phyloP scores from a whole-genome alignment of 2,329 filamentous ascomycete genomes.

The Podosphaera aphanis region DNA sequence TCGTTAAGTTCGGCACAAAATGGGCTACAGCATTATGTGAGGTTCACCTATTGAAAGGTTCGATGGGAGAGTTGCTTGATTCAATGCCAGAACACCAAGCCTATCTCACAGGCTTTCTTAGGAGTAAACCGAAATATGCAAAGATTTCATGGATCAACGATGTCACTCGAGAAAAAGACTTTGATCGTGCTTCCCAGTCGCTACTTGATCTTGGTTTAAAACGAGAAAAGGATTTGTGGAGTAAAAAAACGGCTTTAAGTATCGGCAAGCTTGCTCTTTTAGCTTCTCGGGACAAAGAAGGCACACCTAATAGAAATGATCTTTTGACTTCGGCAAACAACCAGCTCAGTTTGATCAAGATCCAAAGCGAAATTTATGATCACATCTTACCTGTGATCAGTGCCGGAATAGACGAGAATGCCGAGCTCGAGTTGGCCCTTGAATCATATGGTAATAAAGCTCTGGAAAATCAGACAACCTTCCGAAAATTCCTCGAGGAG shows the following conservation, averaged over 20 bases:
- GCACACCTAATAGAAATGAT: constrained; percentile 16
- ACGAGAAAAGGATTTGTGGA: constrained; percentile 65
- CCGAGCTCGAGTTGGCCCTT: constrained; percentile 54
- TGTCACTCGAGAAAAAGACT: constrained; percentile 51
- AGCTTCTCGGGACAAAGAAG: constrained; percentile 24
- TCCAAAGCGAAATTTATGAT: constrained; percentile 61
- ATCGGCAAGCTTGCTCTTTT: constrained; percentile 63
- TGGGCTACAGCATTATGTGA: constrained; percentile 56
- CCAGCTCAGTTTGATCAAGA: constrained; percentile 26
- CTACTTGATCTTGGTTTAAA: constrained; percentile 46
- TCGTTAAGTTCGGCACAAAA: constrained; percentile 23
- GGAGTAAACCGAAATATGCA: constrained; percentile 44
- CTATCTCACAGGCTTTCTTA: constrained; percentile 60
- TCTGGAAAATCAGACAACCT: constrained; percentile 35
- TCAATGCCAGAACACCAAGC: constrained; percentile 42
- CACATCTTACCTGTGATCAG: constrained; percentile 44
- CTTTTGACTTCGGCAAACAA: constrained; percentile 13
- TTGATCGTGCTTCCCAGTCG: constrained; percentile 45
- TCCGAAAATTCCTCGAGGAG: constrained; percentile 49
- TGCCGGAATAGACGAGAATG: constrained; percentile 55
- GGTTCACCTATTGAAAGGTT: constrained; percentile 43
- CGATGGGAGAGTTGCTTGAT: constrained; percentile 44
- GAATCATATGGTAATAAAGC: constrained; percentile 29
- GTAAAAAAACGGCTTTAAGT: constrained; percentile 78
- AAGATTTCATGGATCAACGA: constrained; percentile 93